Evolutionary conservation across 306 rosid species (phyloP).

Genomic region (Spatholobus suberectus): DNA sequence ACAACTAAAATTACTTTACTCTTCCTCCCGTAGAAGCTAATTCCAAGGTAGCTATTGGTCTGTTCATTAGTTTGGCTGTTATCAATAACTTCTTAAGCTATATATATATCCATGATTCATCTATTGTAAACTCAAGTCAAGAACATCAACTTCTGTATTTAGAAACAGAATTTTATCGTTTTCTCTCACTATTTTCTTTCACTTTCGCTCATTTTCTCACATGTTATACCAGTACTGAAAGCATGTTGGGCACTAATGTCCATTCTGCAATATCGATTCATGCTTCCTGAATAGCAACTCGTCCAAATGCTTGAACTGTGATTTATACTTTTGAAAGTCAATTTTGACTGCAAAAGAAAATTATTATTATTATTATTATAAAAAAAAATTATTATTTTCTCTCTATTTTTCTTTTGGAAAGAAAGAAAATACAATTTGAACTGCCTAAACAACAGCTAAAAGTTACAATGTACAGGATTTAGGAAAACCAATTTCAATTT

Average conservation of each 20-base stretch:
- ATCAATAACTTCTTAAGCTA: background rate
- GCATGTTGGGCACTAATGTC: background rate
- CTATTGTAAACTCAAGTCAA: background rate
- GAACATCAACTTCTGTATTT: background rate
- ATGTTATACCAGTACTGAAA: background rate
- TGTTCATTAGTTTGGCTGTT: background rate
- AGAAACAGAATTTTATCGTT: background rate
- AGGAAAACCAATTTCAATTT: conserved; percentile 33
- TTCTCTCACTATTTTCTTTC: background rate
- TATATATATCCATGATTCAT: too few species aligned
- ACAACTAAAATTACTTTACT: background rate
- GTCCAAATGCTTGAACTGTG: background rate
- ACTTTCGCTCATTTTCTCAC: background rate
- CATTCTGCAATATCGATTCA: background rate
- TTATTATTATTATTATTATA: background rate
- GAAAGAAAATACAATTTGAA: conserved; percentile 20
- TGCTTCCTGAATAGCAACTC: background rate
- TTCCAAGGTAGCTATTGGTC: background rate
- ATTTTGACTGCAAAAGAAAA: background rate
- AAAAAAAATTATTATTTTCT: background rate
- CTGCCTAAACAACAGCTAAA: conserved; percentile 21
- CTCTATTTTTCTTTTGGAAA: conserved; percentile 20
- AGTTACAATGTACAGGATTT: conserved; percentile 30
- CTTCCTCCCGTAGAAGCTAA: background rate
- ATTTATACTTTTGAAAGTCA: conserved; percentile 5